Percentiles rank a stretch among this genome's conserved stretches.
Conservation (phyloP, 2,329 filamentous ascomycete genomes). For the Clonostachys rhizophaga region DNA sequence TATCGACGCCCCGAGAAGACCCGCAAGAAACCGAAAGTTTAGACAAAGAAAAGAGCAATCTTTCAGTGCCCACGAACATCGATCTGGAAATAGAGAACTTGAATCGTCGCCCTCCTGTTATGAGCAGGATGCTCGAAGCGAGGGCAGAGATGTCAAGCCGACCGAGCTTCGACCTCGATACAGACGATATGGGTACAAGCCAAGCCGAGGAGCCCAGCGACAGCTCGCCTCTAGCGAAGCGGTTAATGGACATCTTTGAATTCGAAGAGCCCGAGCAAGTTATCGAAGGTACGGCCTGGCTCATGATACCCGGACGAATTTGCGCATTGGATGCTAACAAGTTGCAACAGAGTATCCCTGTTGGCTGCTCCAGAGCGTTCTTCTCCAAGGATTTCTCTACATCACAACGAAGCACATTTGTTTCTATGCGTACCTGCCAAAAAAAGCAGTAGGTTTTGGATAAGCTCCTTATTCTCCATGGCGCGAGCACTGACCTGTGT, state of each 20-base stretch:
- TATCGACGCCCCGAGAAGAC: constrained; percentile 25
- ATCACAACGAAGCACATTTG: constrained; percentile 90
- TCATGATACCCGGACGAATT: constrained; percentile 20
- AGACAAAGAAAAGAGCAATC: constrained; percentile 7
- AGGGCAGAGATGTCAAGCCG: constrained; percentile 57
- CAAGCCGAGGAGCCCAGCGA: constrained; percentile 37
- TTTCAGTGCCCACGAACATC: constrained; percentile 11
- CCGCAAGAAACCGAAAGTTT: constrained; percentile 15
- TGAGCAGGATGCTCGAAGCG: constrained; percentile 75
- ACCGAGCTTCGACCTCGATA: constrained; percentile 50
- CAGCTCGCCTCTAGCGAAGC: constrained; percentile 59
- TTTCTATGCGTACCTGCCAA: constrained; percentile 96
- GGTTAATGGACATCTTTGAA: constrained; percentile 79
- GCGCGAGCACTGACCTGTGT: not conserved
- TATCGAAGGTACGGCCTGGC: constrained; percentile 49
- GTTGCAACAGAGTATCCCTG: constrained; percentile 70
- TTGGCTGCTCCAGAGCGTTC: constrained; percentile 85
- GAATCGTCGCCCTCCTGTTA: constrained; percentile 60
- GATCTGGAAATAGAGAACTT: constrained; percentile 13
- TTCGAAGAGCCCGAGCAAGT: constrained; percentile 82
- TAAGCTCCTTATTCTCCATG: not conserved
- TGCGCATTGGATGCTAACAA: constrained; percentile 15
- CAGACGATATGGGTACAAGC: constrained; percentile 9
- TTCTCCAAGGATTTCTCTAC: constrained; percentile 94
- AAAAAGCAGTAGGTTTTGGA: constrained; percentile 65